A percentile compares a stretch with the other conserved stretches of the same genome.
Conservation (phyloP, 139 green algal species). For the Chlorella ohadii region DNA sequence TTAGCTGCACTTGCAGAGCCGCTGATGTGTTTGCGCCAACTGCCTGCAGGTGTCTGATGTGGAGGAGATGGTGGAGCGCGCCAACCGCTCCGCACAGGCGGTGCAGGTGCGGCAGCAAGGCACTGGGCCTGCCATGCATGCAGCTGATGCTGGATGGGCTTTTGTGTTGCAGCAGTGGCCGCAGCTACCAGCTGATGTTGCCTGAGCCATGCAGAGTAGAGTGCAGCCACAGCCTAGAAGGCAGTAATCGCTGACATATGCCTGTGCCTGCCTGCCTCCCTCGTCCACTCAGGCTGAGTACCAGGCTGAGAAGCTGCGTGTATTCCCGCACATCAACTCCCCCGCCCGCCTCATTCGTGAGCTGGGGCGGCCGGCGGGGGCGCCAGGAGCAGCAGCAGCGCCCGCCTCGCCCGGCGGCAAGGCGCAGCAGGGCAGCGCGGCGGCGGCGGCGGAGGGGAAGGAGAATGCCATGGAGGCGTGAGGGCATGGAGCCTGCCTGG, state of each 20-base stretch:
- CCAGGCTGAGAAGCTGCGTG: constrained; percentile 52
- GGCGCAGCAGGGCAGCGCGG: not conserved
- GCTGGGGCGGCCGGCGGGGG: constrained; percentile 37
- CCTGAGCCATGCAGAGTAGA: no score
- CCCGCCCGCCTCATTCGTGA: constrained; percentile 63
- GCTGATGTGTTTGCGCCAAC: no score
- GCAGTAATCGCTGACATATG: no score
- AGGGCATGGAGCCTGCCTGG: no score
- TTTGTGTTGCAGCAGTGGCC: no score
- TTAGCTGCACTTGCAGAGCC: no score
- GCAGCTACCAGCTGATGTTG: no score
- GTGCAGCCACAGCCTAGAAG: no score
- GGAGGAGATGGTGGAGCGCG: constrained; percentile 54
- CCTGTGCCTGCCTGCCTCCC: no score
- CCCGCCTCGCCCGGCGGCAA: not conserved
- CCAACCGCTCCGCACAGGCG: constrained; percentile 31
- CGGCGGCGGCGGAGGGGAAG: not conserved
- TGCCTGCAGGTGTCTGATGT: constrained; percentile 33
- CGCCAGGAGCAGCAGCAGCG: not conserved
- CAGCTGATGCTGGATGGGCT: no score
- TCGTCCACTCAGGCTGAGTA: constrained; percentile 45
- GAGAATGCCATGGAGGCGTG: constrained; percentile 2
- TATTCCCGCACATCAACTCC: constrained; percentile 66
- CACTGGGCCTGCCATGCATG: no score
- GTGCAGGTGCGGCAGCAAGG: constrained; percentile 13